Evolutionary conservation across 805 yeast species (phyloP).

Genomic region (Saccharomycopsis capsularis): DNA sequence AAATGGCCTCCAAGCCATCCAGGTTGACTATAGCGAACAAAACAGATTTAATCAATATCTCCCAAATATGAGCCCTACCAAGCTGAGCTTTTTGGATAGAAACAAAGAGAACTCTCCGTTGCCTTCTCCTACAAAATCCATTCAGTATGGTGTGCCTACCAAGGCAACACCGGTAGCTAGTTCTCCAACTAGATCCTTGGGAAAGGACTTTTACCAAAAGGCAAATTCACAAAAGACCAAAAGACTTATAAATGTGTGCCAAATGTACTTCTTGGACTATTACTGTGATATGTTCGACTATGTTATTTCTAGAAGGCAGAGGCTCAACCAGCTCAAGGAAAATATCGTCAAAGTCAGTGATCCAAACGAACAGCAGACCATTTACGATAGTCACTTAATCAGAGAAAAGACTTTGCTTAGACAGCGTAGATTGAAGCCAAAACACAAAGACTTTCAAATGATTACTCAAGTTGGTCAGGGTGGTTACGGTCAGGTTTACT

Average conservation of each 20-base stretch:
- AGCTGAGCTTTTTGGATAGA: conserved; percentile 1
- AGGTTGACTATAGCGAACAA: conserved; percentile 14
- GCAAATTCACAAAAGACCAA: conserved; percentile 72
- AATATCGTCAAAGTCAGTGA: conserved; percentile 27
- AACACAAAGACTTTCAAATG: conserved; percentile 91
- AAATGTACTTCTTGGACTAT: conserved; percentile 88
- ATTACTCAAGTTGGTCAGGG: conserved; percentile 99
- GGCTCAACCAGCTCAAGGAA: conserved; percentile 63
- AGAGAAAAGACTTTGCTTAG: conserved; percentile 80
- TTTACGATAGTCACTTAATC: conserved; percentile 72
- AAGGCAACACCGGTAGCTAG: conserved; percentile 22
- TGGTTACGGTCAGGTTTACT: conserved; percentile 97
- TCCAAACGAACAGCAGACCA: conserved; percentile 35
- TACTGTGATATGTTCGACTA: conserved; percentile 95
- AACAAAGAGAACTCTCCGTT: conserved; percentile 22
- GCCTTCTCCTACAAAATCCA: conserved; percentile 22
- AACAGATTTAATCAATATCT: conserved; percentile 6
- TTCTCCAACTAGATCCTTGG: conserved; percentile 7
- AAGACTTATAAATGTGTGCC: conserved; percentile 84
- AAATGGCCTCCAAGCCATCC: conserved; percentile 18
- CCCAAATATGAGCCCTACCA: conserved; percentile 12
- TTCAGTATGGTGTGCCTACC: conserved; percentile 23
- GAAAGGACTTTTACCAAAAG: conserved; percentile 44
- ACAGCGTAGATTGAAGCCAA: conserved; percentile 84
- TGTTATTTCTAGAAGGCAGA: conserved; percentile 76